Evolutionary conservation across 129 eudicot genomes (phyloP).

Genomic region (Flaveria ramosissima): DNA sequence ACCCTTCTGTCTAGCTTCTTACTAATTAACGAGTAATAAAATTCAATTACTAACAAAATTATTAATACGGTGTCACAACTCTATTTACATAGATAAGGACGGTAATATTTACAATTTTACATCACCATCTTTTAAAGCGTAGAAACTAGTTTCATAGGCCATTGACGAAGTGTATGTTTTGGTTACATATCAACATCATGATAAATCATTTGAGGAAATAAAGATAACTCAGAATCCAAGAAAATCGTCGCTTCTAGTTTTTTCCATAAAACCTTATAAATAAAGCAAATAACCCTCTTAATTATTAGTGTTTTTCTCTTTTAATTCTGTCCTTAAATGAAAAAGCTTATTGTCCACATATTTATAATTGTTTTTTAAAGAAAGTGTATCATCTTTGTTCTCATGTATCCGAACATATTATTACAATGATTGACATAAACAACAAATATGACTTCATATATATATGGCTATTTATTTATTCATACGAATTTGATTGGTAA

Average conservation of each 20-base stretch:
- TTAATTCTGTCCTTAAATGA: neutral
- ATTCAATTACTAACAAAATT: too few species aligned
- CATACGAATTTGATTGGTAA: neutral
- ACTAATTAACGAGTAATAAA: too few species aligned
- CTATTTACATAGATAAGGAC: neutral
- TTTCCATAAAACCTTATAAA: neutral
- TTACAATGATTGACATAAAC: neutral
- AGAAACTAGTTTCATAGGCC: neutral
- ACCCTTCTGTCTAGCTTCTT: too few species aligned
- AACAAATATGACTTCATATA: neutral
- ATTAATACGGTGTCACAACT: too few species aligned
- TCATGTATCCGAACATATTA: neutral
- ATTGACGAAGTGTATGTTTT: slow-evolving; percentile 6
- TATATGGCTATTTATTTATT: neutral
- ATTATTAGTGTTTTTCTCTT: neutral
- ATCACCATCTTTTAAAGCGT: neutral
- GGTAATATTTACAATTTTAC: neutral
- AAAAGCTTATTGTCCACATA: neutral
- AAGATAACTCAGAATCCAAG: neutral
- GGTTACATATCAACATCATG: slow-evolving; percentile 26
- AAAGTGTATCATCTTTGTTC: neutral
- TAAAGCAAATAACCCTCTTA: neutral
- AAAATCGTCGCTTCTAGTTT: neutral
- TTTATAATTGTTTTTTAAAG: neutral
- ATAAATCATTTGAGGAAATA: neutral